A percentile compares a stretch with the other conserved stretches of the same genome.
Conservation (phyloP, 768 basidiomycete species). For the Leccinum imitatum region DNA sequence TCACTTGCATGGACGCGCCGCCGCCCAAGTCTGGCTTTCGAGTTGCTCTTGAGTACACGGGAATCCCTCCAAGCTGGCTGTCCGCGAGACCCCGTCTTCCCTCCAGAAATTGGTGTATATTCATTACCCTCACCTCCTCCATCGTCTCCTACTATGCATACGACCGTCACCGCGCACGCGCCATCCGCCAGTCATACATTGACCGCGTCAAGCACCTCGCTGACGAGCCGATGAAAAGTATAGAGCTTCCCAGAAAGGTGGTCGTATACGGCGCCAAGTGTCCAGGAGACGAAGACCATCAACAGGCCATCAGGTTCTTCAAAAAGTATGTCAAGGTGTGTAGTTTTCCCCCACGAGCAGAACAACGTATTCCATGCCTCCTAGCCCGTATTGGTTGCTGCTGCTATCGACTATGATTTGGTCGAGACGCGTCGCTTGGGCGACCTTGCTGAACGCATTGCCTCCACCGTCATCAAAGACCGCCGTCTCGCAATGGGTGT, state of each 20-base stretch:
- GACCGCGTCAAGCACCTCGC: conserved; percentile 78
- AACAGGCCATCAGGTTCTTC: conserved; percentile 84
- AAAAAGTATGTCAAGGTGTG: conserved; percentile 96
- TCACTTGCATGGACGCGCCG: conserved; percentile 12
- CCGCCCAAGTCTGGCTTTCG: conserved; percentile 51
- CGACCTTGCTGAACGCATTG: conserved; percentile 75
- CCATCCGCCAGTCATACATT: conserved; percentile 74
- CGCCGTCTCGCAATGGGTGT: conserved; percentile 68
- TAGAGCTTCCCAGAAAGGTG: conserved; percentile 74
- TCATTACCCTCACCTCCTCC: conserved; percentile 74
- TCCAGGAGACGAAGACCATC: conserved; percentile 93
- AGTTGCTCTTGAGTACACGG: conserved; percentile 65
- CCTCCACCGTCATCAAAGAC: conserved; percentile 67
- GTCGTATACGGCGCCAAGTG: conserved; percentile 87
- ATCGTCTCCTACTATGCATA: conserved; percentile 75
- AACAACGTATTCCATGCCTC: conserved; percentile 5
- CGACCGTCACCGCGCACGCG: conserved; percentile 80
- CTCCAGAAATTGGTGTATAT: conserved; percentile 93
- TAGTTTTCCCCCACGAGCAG: conserved; percentile 14
- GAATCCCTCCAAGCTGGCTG: conserved; percentile 74
- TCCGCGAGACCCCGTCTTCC: conserved; percentile 84
- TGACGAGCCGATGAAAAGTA: conserved; percentile 59
- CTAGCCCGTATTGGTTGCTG: conserved; percentile 92
- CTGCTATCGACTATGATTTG: conserved; percentile 90
- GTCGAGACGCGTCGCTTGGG: conserved; percentile 80